These are phyloP conservation scores for Pseudoturritis turrita DNA, from an alignment of 345 rosid genomes.

Conservation along the genomic window DNA sequence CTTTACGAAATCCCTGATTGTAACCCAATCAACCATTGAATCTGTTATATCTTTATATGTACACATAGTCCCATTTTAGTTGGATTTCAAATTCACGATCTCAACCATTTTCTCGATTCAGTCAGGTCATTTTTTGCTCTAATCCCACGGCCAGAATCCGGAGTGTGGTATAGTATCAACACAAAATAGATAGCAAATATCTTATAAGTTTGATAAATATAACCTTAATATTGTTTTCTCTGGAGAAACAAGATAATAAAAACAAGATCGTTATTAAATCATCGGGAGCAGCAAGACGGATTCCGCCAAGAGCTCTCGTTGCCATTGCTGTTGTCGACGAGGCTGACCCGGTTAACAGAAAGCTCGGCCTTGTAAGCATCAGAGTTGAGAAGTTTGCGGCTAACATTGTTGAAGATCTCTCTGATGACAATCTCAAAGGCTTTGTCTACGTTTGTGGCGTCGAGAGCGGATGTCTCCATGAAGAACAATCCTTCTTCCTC, in stretches of 20 bases:
- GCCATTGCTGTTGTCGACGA: slow-evolving; percentile 42
- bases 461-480: slow-evolving; percentile 94
- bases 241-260: not conserved
- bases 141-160: not conserved
- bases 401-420: slow-evolving; percentile 67
- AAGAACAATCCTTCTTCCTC: slow-evolving; percentile 81
- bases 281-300: slow-evolving; percentile 47
- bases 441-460: slow-evolving; percentile 73
- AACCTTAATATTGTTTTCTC: not conserved
- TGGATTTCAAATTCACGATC: not conserved
- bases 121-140: not conserved
- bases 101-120: not conserved
- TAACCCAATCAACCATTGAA: not conserved
- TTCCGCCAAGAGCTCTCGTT: slow-evolving; percentile 30
- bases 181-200: not conserved
- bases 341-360: slow-evolving; percentile 60
- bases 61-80: slow-evolving; percentile 8
- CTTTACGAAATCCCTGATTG: slow-evolving; percentile 79
- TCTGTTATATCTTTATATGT: slow-evolving; percentile 7
- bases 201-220: not conserved
- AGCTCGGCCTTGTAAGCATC: slow-evolving; percentile 54
- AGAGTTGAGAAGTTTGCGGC: slow-evolving; percentile 57
- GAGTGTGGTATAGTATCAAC: not conserved
- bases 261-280: slow-evolving; percentile 6
- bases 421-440: slow-evolving; percentile 87